These are phyloP conservation scores for Dendrobium nobile DNA, from an alignment of 106 monocot genomes.

Conservation along the genomic window DNA sequence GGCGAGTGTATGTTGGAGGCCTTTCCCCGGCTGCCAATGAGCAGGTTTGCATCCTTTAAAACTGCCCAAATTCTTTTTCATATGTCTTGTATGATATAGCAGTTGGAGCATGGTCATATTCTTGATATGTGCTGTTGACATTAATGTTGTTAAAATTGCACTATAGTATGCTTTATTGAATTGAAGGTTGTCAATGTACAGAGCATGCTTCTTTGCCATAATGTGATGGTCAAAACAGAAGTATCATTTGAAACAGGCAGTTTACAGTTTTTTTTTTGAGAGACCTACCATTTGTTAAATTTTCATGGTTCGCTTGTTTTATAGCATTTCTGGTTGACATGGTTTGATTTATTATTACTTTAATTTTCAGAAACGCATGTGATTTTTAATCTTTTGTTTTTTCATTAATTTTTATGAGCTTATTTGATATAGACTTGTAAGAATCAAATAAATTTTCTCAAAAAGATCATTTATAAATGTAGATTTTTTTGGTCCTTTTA, in stretches of 20 bases:
- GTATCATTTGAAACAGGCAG: background rate
- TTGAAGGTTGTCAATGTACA: background rate
- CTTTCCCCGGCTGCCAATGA: slow-evolving; percentile 95
- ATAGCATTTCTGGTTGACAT: background rate
- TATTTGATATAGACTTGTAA: no score
- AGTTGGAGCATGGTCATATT: background rate
- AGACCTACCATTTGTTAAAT: background rate
- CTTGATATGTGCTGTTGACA: background rate
- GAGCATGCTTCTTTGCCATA: background rate
- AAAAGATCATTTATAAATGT: background rate
- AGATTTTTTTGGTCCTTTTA: background rate
- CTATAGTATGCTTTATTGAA: background rate
- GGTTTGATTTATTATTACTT: background rate
- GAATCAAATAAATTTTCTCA: no score
- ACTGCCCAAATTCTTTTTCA: background rate
- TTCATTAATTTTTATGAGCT: background rate
- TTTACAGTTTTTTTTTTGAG: no score
- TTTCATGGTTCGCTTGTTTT: background rate
- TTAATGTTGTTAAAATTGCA: background rate
- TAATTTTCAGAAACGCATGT: background rate
- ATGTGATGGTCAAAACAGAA: background rate
- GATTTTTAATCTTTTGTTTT: background rate
- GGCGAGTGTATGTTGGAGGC: slow-evolving; percentile 97
- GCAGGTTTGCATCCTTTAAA: slow-evolving; percentile 39
- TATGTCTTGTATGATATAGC: background rate